Evolutionary conservation across 352 stramenopile genomes (phyloP).

Genomic region (Phytophthora meadii): DNA sequence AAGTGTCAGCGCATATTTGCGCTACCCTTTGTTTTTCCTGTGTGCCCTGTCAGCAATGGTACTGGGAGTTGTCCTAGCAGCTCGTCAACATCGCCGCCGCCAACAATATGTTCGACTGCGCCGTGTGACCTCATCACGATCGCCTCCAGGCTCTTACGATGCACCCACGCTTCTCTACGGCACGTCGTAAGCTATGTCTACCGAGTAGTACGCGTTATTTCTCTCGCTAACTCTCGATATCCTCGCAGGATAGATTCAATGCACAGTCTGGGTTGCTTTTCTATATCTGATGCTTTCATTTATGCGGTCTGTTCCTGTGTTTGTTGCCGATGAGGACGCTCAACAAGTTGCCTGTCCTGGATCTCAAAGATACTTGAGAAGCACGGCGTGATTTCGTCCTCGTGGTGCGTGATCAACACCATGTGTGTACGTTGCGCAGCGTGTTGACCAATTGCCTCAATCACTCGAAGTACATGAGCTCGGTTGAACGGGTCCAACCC

Average conservation of each 20-base stretch:
- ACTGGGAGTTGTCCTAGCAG: conserved; percentile 19
- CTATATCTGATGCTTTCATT: background rate
- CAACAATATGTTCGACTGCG: conserved; percentile 16
- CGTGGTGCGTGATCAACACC: conserved; percentile 94
- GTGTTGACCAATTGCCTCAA: conserved; percentile 78
- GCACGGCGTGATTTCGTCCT: conserved; percentile 88
- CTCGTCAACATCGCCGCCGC: conserved; percentile 22
- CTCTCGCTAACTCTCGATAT: background rate
- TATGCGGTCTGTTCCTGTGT: conserved; percentile 31
- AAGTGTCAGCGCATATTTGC: conserved; percentile 13
- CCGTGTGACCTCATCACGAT: background rate
- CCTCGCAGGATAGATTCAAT: background rate
- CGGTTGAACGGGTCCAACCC: conserved; percentile 90
- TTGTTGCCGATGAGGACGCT: conserved; percentile 23
- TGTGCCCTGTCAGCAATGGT: conserved; percentile 33
- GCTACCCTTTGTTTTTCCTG: conserved; percentile 36
- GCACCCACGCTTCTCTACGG: conserved; percentile 21
- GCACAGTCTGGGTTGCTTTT: too few relatives aligned
- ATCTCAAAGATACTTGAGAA: conserved; percentile 89
- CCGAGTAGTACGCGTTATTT: background rate
- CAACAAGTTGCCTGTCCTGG: conserved; percentile 62
- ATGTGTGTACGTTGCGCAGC: conserved; percentile 55
- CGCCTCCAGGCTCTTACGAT: background rate
- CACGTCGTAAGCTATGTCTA: conserved; percentile 18
- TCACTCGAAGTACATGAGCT: conserved; percentile 70